A percentile compares a stretch with the other conserved stretches of the same genome.
Conservation (phyloP, 441 rosid genomes). For the Bocquillonia castaneifolia region DNA sequence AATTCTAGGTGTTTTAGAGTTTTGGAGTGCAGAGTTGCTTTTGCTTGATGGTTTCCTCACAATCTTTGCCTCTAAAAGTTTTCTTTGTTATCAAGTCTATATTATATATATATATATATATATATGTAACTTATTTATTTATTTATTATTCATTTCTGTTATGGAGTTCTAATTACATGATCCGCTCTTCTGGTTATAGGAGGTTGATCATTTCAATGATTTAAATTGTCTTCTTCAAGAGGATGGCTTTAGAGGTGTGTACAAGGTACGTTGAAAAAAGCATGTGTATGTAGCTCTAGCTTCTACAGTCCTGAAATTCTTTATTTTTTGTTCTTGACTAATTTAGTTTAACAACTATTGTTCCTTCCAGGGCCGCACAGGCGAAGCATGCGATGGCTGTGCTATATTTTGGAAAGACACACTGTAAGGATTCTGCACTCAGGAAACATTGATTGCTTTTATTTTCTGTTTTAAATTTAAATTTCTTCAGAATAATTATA, state of each 20-base stretch:
- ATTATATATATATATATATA: too few relatives aligned
- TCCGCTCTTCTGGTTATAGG: slow-evolving; percentile 42
- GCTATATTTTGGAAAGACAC: slow-evolving; percentile 82
- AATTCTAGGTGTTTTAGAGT: background rate
- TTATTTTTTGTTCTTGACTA: slow-evolving; percentile 13
- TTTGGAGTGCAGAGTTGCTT: background rate
- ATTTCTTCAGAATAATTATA: background rate
- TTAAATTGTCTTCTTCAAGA: slow-evolving; percentile 44
- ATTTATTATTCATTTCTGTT: too few relatives aligned
- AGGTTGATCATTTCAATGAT: slow-evolving; percentile 85
- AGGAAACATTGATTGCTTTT: background rate
- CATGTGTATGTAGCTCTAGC: background rate
- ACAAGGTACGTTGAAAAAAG: slow-evolving; percentile 49
- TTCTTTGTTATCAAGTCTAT: background rate
- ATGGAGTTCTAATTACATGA: slow-evolving; percentile 15
- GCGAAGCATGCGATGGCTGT: slow-evolving; percentile 86
- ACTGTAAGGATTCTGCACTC: slow-evolving; percentile 37
- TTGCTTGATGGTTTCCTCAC: background rate
- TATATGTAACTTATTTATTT: background rate
- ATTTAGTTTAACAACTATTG: slow-evolving; percentile 10
- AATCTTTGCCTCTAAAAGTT: too few relatives aligned
- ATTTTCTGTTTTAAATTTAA: background rate
- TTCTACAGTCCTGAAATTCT: background rate
- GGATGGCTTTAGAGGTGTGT: slow-evolving; percentile 73
- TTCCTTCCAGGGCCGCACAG: slow-evolving; percentile 67